phyloP scores from a whole-genome alignment of 2,329 filamentous ascomycete species.

The Scopulariopsis brevicaulis region DNA sequence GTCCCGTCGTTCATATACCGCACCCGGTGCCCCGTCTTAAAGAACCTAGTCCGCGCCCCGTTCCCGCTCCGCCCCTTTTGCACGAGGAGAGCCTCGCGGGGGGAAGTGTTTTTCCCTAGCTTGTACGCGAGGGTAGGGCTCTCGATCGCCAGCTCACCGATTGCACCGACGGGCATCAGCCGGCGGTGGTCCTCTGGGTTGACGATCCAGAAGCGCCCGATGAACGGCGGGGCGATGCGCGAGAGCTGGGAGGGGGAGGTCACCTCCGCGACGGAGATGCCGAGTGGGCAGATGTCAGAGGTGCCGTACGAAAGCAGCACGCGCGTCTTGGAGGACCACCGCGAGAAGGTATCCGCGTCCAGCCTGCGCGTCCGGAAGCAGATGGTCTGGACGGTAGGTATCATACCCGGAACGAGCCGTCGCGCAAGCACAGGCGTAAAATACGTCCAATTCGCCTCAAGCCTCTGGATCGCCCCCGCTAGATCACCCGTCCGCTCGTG shows the following conservation, averaged over 20 bases:
- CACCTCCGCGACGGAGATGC: slow-evolving; percentile 34
- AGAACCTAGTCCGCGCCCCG: slow-evolving; percentile 21
- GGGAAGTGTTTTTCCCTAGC: slow-evolving; percentile 8
- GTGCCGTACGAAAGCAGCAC: slow-evolving; percentile 40
- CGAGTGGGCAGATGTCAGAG: slow-evolving; percentile 37
- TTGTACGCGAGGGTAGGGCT: slow-evolving; percentile 25
- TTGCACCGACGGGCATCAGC: slow-evolving; percentile 39
- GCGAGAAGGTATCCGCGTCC: slow-evolving; percentile 33
- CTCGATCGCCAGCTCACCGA: slow-evolving; percentile 50
- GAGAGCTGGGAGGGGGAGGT: slow-evolving; percentile 21
- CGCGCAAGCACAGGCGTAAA: slow-evolving; percentile 49
- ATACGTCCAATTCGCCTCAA: slow-evolving; percentile 39
- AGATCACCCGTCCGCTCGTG: slow-evolving; percentile 37
- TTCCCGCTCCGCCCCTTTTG: slow-evolving; percentile 9
- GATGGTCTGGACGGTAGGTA: slow-evolving; percentile 26
- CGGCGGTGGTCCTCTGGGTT: slow-evolving; percentile 36
- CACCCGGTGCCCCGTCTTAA: slow-evolving; percentile 39
- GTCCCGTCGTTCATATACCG: slow-evolving; percentile 35
- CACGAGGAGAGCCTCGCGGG: slow-evolving; percentile 11
- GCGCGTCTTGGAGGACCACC: slow-evolving; percentile 32
- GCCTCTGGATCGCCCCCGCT: slow-evolving; percentile 32
- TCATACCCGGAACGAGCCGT: slow-evolving; percentile 21
- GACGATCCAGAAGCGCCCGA: slow-evolving; percentile 40
- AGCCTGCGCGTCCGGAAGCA: slow-evolving; percentile 38
- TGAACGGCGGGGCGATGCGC: slow-evolving; percentile 34